These are phyloP conservation scores for Cercospora zeae-maydis DNA, from an alignment of 2,329 filamentous ascomycete species.

Conservation along the genomic window DNA sequence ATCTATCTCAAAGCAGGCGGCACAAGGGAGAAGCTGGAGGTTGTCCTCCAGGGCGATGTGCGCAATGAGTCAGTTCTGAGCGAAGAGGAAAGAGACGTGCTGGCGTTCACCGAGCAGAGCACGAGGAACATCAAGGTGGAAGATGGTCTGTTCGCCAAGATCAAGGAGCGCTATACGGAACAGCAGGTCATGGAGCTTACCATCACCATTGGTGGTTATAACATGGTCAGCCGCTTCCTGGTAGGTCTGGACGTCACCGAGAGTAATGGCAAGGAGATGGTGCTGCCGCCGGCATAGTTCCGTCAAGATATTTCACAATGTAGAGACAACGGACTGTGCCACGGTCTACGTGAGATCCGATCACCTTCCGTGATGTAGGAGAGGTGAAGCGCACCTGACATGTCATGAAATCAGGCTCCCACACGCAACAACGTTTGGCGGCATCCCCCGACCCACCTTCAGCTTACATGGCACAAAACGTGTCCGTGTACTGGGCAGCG, in stretches of 20 bases:
- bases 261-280: conserved; percentile 37
- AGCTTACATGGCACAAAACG: too few species aligned
- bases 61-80: conserved; percentile 24
- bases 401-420: too few species aligned
- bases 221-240: conserved; percentile 40
- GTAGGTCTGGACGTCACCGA: conserved; percentile 40
- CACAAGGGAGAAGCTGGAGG: conserved; percentile 26
- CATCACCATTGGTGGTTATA: conserved; percentile 39
- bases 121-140: conserved; percentile 34
- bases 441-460: too few species aligned
- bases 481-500: not conserved
- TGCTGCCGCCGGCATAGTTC: conserved; percentile 27
- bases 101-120: conserved; percentile 36
- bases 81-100: conserved; percentile 33
- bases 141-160: conserved; percentile 32
- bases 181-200: conserved; percentile 38
- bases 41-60: conserved; percentile 28
- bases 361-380: too few species aligned
- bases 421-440: too few species aligned
- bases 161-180: conserved; percentile 34
- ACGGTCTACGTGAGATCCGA: too few species aligned
- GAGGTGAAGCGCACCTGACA: too few species aligned
- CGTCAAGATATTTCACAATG: too few species aligned
- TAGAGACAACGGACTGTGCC: too few species aligned
- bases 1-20: conserved; percentile 35